A percentile compares a stretch with the other conserved stretches of the same genome.
These are phyloP conservation scores for Agaricus subrufescens DNA, from an alignment of 768 basidiomycete species.

Conservation along the genomic window DNA sequence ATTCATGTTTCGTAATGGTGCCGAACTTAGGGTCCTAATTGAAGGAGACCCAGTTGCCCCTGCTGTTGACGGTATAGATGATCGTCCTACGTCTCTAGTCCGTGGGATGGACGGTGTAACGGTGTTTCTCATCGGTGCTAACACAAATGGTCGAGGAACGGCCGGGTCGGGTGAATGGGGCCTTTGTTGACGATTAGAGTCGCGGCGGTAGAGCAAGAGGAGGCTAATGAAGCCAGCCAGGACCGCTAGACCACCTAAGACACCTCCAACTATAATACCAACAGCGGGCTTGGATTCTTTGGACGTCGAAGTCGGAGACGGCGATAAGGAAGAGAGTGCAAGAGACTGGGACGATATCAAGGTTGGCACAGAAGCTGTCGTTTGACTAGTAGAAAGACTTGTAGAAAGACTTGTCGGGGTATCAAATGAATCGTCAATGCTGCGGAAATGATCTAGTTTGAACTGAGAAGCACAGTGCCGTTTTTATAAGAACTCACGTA, in stretches of 20 bases:
- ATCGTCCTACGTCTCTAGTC: neutral
- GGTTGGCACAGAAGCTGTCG: neutral
- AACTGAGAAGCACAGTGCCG: neutral
- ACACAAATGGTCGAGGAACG: neutral
- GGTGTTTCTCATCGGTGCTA: neutral
- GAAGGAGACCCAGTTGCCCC: neutral
- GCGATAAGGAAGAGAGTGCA: neutral
- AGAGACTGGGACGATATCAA: neutral
- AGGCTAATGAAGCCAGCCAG: neutral
- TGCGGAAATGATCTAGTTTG: neutral
- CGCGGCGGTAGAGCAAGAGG: conserved; percentile 6
- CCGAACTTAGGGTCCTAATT: neutral
- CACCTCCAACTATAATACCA: conserved; percentile 6
- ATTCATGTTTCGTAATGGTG: neutral
- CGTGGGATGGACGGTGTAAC: neutral
- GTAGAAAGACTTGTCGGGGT: neutral
- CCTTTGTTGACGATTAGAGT: neutral
- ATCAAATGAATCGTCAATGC: conserved; percentile 1
- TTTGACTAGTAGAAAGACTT: too few relatives aligned
- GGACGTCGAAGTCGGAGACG: neutral
- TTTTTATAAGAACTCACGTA: conserved; percentile 7
- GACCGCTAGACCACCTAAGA: conserved; percentile 4
- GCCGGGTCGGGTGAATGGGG: neutral
- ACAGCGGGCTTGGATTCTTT: neutral
- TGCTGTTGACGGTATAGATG: neutral